A percentile compares a stretch with the other conserved stretches of the same genome.
Conservation (phyloP, 192 early-diverging fungal genomes). For the Coemansia sp. region DNA sequence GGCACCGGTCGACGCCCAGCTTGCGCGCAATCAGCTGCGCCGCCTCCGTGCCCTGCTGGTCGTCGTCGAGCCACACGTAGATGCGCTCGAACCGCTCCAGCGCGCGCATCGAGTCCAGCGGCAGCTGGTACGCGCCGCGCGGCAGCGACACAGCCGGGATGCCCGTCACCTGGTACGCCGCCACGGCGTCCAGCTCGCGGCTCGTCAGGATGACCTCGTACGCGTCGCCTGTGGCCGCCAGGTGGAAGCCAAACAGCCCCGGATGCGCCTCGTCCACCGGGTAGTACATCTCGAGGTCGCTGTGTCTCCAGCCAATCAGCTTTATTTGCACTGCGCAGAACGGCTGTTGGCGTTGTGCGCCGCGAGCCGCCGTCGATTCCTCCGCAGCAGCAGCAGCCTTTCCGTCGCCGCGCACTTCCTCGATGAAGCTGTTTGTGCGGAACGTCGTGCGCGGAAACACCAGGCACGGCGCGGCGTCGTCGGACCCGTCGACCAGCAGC, state of each 20-base stretch:
- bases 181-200: constrained; percentile 65
- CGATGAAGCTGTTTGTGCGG: constrained; percentile 55
- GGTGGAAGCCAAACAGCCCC: constrained; percentile 66
- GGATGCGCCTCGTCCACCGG: constrained; percentile 52
- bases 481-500: constrained; percentile 28
- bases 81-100: constrained; percentile 63
- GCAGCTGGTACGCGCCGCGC: constrained; percentile 56
- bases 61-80: constrained; percentile 69
- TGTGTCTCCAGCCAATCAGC: constrained; percentile 40
- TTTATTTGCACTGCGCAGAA: constrained; percentile 55
- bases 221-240: constrained; percentile 37
- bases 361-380: neutral
- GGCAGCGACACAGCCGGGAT: constrained; percentile 62
- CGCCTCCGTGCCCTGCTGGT: constrained; percentile 60
- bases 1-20: constrained; percentile 62
- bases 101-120: constrained; percentile 56
- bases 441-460: constrained; percentile 55
- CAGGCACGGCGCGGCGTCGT: constrained; percentile 33
- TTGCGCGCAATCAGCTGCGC: constrained; percentile 61
- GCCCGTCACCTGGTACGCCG: constrained; percentile 63
- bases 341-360: constrained; percentile 2
- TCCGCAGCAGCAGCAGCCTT: neutral
- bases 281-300: constrained; percentile 54
- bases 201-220: constrained; percentile 57
- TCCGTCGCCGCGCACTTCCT: constrained; percentile 1